Evolutionary conservation across 441 rosid species (phyloP), one percentile per base, ranked within the genome.

Genomic region (Adansonia gregorii): DNA sequence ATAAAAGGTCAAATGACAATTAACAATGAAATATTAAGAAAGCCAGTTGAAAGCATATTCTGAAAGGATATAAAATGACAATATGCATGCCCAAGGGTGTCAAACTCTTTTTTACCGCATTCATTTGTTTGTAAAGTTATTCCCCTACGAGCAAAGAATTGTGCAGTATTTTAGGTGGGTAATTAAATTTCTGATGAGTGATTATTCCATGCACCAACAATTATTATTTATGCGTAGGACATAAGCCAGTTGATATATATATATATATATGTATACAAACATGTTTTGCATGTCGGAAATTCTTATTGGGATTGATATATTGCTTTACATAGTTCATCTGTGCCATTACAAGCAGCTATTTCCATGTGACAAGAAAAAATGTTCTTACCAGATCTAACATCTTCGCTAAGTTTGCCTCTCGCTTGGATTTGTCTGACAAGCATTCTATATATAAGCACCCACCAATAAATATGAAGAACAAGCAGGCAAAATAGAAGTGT

Each of bases 381-480:
- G 73, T 19, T 75, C 92, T 84, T 81, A 96, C 98, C 99, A 45
- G 99, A 94, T 87, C 99, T 87, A 60, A 96, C 98, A 89, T 96
- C 99, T 72, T 96, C 99, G 31, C 98, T 93, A 51, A 96, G 88
- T 79, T 86, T 86, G 67, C 98, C 98, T 82, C 95, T 83, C 41
- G 91, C 93, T 86, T 94, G 92, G 82, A 96, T 88, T 92, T 96
- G 99, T 87, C 87, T 91, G 60, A 91, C 91, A 76, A 96, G 97
- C 99, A 96, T 96, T 83, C 98, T 90, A 74, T 81, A 96, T 20
- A 96, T 94, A 85, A 96, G 80, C 60, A 92, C 92, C 99, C 98
- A 94, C 98, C 99, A 96, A 86, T 94, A 96, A 74, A 96, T 85
- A 79, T 96, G 98, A 76, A 96, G 97, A 83, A 94, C 89, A 49